Conservation (phyloP, 2,329 filamentous ascomycete genomes). For the Colletotrichum viniferum region DNA sequence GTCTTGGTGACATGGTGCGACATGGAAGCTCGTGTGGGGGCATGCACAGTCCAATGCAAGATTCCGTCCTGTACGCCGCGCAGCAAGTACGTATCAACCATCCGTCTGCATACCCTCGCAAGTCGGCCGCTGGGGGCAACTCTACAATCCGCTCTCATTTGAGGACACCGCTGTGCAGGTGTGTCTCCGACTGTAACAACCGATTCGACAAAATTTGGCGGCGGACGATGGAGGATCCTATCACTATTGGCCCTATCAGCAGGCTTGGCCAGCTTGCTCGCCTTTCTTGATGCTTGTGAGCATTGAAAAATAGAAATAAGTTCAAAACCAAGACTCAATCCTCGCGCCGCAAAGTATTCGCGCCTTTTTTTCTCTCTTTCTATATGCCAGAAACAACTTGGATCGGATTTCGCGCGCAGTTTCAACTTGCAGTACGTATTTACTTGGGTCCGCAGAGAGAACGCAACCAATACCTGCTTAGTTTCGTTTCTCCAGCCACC, state of each 20-base stretch:
- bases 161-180: not conserved
- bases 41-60: conserved; percentile 17
- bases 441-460: not conserved
- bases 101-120: not conserved
- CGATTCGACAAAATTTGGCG: not conserved
- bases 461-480: not conserved
- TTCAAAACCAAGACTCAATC: not conserved
- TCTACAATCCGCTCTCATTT: not conserved
- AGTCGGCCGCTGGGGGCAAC: not conserved
- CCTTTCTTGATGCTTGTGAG: not conserved
- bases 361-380: not conserved
- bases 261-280: not conserved
- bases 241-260: not conserved
- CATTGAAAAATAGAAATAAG: not conserved
- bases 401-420: not conserved
- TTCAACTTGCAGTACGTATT: not conserved
- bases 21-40: conserved; percentile 13
- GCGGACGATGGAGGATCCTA: not conserved
- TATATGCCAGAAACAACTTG: not conserved
- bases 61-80: conserved; percentile 17
- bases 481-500: conserved; percentile 4
- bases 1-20: not conserved
- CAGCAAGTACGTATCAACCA: conserved; percentile 1
- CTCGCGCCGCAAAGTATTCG: not conserved
- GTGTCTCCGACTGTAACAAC: not conserved